Percentiles rank a stretch among this genome's conserved stretches.
Evolutionary conservation across 176 grass and related monocot species (phyloP).

Genomic region (Alloteropsis semialata): DNA sequence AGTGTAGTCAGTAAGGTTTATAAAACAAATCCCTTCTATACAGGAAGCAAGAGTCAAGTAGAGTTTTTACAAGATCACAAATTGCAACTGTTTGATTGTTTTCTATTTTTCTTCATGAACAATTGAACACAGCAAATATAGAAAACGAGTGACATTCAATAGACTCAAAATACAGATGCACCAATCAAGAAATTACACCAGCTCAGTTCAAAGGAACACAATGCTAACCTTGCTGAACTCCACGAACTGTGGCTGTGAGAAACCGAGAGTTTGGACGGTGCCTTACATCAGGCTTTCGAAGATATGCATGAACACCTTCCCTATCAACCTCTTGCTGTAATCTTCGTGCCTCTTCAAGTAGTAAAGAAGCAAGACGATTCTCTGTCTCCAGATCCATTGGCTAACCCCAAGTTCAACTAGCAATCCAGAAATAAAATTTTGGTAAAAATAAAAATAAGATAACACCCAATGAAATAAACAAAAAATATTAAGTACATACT

Average conservation of each 20-base stretch:
- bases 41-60: background rate
- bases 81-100: background rate
- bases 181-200: background rate
- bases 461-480: background rate
- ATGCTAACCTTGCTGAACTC: slow-evolving; percentile 85
- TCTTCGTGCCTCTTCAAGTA: slow-evolving; percentile 73
- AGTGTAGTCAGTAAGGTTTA: too few species aligned
- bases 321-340: slow-evolving; percentile 72
- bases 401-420: background rate
- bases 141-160: background rate
- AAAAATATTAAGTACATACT: background rate
- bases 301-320: slow-evolving; percentile 82
- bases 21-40: too few species aligned
- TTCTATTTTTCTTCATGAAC: background rate
- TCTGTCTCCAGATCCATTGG: slow-evolving; percentile 90
- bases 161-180: background rate
- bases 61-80: background rate
- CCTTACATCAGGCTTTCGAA: slow-evolving; percentile 60
- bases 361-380: slow-evolving; percentile 70
- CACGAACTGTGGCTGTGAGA: slow-evolving; percentile 85
- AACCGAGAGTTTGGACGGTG: slow-evolving; percentile 86
- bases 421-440: background rate
- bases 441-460: background rate
- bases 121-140: background rate
- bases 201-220: background rate